Percentiles rank a stretch among this genome's conserved stretches.
Evolutionary conservation across 2,329 filamentous ascomycete species (phyloP).

Genomic region (Anisogramma anomala): DNA sequence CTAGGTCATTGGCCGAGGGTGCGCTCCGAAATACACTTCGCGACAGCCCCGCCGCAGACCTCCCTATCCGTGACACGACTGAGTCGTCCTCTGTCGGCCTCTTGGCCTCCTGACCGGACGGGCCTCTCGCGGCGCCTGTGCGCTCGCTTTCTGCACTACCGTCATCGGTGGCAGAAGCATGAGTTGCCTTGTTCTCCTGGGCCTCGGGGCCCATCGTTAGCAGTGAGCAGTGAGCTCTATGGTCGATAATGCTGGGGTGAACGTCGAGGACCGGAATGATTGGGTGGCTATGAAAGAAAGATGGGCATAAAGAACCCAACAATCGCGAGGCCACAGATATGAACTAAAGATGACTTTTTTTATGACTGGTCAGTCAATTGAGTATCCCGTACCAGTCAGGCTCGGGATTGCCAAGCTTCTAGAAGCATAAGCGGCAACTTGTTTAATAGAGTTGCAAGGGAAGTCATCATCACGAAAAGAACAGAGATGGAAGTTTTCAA

Average conservation of each 20-base stretch:
- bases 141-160: constrained; percentile 8
- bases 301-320: too few species aligned
- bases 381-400: too few species aligned
- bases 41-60: constrained; percentile 17
- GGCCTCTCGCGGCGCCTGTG: constrained; percentile 6
- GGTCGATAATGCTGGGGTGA: too few species aligned
- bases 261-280: too few species aligned
- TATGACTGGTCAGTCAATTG: too few species aligned
- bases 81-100: constrained; percentile 7
- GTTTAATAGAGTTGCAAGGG: too few species aligned
- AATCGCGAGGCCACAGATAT: not conserved
- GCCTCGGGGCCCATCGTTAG: constrained; percentile 3
- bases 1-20: constrained; percentile 6
- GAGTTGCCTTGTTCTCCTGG: not conserved
- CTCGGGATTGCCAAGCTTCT: too few species aligned
- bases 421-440: too few species aligned
- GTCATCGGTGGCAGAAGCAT: not conserved
- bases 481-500: too few species aligned
- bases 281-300: too few species aligned
- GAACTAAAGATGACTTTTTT: not conserved
- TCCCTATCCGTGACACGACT: constrained; percentile 16
- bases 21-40: constrained; percentile 18
- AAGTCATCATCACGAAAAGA: too few species aligned
- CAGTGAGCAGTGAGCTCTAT: not conserved
- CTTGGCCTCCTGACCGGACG: not conserved